phyloP scores from a whole-genome alignment of 2,329 filamentous ascomycete genomes.

The Metarhizium anisopliae region DNA sequence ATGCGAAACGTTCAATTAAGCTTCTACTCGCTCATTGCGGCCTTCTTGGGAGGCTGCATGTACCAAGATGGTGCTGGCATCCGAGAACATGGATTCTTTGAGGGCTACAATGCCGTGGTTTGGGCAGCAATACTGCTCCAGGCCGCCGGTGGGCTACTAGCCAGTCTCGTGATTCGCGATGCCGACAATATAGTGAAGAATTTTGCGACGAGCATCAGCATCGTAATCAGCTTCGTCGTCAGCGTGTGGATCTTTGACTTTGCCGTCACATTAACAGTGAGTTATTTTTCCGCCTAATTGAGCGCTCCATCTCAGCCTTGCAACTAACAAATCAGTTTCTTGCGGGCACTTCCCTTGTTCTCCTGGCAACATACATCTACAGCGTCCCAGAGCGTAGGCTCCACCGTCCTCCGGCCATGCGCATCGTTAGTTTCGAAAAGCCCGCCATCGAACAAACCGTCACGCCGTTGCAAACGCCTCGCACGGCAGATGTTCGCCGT shows the following conservation, averaged over 20 bases:
- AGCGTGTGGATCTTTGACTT: slow-evolving; percentile 84
- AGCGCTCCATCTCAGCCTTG: slow-evolving; percentile 1
- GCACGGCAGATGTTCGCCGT: slow-evolving; percentile 20
- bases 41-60: slow-evolving; percentile 75
- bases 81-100: slow-evolving; percentile 79
- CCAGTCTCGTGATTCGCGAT: slow-evolving; percentile 32
- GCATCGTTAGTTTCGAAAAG: slow-evolving; percentile 70
- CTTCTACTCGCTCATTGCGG: slow-evolving; percentile 87
- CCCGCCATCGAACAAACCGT: slow-evolving; percentile 43
- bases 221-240: slow-evolving; percentile 76
- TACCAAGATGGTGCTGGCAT: slow-evolving; percentile 83
- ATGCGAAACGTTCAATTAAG: slow-evolving; percentile 90
- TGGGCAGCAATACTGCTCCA: slow-evolving; percentile 81
- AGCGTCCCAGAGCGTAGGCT: slow-evolving; percentile 52
- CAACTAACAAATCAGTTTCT: slow-evolving; percentile 53
- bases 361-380: slow-evolving; percentile 80
- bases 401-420: slow-evolving; percentile 53
- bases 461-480: slow-evolving; percentile 28
- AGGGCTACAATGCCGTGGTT: slow-evolving; percentile 86
- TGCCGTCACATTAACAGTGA: slow-evolving; percentile 60
- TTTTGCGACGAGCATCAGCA: slow-evolving; percentile 86
- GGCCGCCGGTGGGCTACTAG: slow-evolving; percentile 74
- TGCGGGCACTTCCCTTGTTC: slow-evolving; percentile 67
- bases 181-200: slow-evolving; percentile 77
- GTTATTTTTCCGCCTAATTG: slow-evolving; percentile 21